Base-by-base conservation (phyloP, 2,329 filamentous ascomycete genomes). In the Byssochlamys sp. region DNA sequence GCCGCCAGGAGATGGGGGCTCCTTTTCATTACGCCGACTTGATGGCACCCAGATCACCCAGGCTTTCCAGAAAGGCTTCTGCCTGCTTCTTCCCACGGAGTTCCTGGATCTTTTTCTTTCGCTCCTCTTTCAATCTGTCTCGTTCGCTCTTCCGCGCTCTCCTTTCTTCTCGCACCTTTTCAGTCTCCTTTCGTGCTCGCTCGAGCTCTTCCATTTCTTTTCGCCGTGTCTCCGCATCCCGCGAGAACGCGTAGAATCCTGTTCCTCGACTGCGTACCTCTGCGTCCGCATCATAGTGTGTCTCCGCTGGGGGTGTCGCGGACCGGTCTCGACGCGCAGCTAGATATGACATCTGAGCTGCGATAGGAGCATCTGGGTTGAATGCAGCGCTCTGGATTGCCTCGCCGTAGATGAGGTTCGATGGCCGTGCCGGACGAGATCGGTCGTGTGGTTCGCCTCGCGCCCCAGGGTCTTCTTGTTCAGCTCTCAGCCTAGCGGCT, bases 161-260 rank as follows among this genome's bases (percentile, higher is more conserved):
- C 60, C 79, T 76, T 63, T 79, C 79, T 59, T 73, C 73, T 58
- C 88, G 78, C 64, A 81, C 81, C 56, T 78, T 76, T 72, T 91
- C 87, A 55, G 89, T 94, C 67, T 84, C 82, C 60, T 78, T 74
- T 58, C 89, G 79, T 70, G 90, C 85, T 64, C 80, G 78, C 61
- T 84, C 81, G 57, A 96, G 76, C 51, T 80, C 81, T 63, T 83
- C 80, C 89, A 97, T 96, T 79, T 97, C 89, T 66, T 74, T 73
- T 68, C 86, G 78, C 53, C 82, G 74, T 62, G 79, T 78, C 62
- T 82, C 84, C 67, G 87, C 85, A 71, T 95, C 88, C 62, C 82
- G 83, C 58, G 87, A 90, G 70, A 99, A 97, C 57, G 88, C 85
- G 76, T 91, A 96, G 75, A 97, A 99, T 0, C 89, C 94, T 0